Evolutionary conservation across 2,329 filamentous ascomycete species (phyloP).

Genomic region (Triangularia setosa): DNA sequence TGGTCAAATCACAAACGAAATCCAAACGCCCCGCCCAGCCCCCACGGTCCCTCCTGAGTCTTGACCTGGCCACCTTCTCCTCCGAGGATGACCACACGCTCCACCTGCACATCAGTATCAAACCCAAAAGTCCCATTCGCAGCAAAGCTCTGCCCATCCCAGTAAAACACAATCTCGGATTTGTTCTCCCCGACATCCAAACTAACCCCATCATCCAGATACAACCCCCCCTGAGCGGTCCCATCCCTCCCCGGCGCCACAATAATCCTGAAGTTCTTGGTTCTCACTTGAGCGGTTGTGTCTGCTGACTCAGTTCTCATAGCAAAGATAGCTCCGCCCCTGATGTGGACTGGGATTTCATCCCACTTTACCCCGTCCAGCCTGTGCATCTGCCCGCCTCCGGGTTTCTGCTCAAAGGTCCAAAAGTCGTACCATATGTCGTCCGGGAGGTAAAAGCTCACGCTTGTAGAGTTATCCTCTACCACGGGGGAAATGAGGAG

Average conservation of each 20-base stretch:
- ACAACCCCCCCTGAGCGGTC: constrained; percentile 44
- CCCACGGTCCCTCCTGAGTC: constrained; percentile 16
- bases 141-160: constrained; percentile 17
- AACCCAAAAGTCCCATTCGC: constrained; percentile 21
- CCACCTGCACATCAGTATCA: constrained; percentile 13
- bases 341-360: constrained; percentile 59
- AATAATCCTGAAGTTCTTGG: constrained; percentile 45
- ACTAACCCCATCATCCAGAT: constrained; percentile 46
- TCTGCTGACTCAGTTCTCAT: constrained; percentile 47
- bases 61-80: background rate
- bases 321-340: constrained; percentile 58
- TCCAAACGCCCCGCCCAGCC: constrained; percentile 8
- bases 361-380: constrained; percentile 15
- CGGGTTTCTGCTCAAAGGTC: constrained; percentile 42
- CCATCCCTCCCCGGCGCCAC: constrained; percentile 47
- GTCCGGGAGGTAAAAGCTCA: constrained; percentile 21
- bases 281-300: constrained; percentile 46
- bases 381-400: constrained; percentile 31
- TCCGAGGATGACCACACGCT: constrained; percentile 20
- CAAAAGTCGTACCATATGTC: constrained; percentile 47
- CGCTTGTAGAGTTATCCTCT: constrained; percentile 19
- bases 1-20: background rate
- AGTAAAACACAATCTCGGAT: constrained; percentile 19
- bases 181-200: constrained; percentile 15
- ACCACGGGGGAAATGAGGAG: constrained; percentile 35